A percentile compares a stretch with the other conserved stretches of the same genome.
These are phyloP conservation scores for Gliomastix tumulicola DNA, from an alignment of 2,329 filamentous ascomycete species.

Conservation along the genomic window DNA sequence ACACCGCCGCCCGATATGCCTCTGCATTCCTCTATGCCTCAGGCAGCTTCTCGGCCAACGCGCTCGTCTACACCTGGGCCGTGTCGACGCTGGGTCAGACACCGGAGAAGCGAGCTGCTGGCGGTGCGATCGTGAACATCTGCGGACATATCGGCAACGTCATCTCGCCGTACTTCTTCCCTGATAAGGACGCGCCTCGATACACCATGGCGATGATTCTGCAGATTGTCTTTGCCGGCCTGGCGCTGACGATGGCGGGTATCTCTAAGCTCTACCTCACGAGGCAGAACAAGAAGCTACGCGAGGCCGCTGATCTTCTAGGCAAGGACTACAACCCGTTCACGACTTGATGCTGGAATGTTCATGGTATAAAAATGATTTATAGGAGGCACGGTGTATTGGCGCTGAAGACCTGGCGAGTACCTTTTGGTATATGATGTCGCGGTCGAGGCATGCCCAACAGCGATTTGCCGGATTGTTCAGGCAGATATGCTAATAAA, in stretches of 20 bases:
- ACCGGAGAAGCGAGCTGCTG: constrained; percentile 19
- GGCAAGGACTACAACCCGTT: constrained; percentile 7
- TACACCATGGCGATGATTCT: constrained; percentile 7
- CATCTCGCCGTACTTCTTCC: constrained; percentile 7
- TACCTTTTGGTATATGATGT: too few relatives aligned
- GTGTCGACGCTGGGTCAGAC: constrained; percentile 21
- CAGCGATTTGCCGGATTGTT: too few relatives aligned
- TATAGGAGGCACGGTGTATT: too few relatives aligned
- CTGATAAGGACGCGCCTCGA: constrained; percentile 2
- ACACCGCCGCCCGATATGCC: constrained; percentile 8
- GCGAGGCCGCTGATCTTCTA: constrained; percentile 3
- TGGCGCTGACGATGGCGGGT: constrained; percentile 5
- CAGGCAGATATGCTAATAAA: too few relatives aligned
- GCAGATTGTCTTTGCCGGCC: constrained; percentile 7
- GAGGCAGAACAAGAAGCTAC: constrained; percentile 9
- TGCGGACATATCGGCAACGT: constrained; percentile 6
- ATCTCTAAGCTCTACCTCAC: constrained; percentile 5
- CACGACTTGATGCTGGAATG: constrained; percentile 8
- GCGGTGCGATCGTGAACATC: constrained; percentile 6
- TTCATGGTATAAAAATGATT: too few relatives aligned
- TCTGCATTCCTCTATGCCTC: constrained; percentile 10
- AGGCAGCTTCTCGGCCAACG: constrained; percentile 18
- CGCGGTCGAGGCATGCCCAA: too few relatives aligned
- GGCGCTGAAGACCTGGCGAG: too few relatives aligned
- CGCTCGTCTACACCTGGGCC: constrained; percentile 25